These are phyloP conservation scores for Candida neerlandica DNA, from an alignment of 1,139 yeast genomes.

Conservation along the genomic window DNA sequence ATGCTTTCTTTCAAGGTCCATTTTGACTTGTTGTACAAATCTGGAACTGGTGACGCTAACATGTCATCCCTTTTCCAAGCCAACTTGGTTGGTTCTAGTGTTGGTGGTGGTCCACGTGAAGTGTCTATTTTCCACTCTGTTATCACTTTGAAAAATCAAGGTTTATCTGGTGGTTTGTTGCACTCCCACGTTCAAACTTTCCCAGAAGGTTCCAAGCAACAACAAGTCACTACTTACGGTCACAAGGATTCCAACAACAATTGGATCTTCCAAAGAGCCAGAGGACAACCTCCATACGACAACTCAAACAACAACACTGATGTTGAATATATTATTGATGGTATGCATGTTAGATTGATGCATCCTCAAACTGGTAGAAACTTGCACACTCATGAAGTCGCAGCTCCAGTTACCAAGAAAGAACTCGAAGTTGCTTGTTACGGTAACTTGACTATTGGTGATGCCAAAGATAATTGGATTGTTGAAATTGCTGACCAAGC, in stretches of 20 bases:
- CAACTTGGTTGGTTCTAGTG: conserved; percentile 75
- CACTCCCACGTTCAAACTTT: conserved; percentile 93
- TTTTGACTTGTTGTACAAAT: conserved; percentile 67
- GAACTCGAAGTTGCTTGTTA: conserved; percentile 91
- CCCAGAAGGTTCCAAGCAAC: conserved; percentile 96
- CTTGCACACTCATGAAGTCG: conserved; percentile 82
- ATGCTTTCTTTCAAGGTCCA: conserved; percentile 70
- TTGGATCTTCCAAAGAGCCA: conserved; percentile 81
- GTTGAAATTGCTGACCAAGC: conserved; percentile 80
- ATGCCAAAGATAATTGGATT: conserved; percentile 90
- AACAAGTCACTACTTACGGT: conserved; percentile 92
- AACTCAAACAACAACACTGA: conserved; percentile 52
- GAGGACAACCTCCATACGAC: conserved; percentile 59
- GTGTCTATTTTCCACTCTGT: conserved; percentile 76
- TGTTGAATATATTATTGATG: conserved; percentile 65
- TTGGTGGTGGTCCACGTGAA: conserved; percentile 88
- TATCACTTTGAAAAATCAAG: conserved; percentile 85
- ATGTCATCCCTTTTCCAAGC: conserved; percentile 99
- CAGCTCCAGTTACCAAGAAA: conserved; percentile 74
- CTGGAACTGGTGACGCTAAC: conserved; percentile 94
- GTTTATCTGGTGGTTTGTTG: conserved; percentile 86
- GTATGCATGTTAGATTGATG: conserved; percentile 73
- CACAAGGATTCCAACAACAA: conserved; percentile 92
- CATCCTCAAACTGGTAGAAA: conserved; percentile 87
- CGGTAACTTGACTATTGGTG: conserved; percentile 87